phyloP scores from a whole-genome alignment of 108 stramenopile genomes.

The Schizochytrium sp. region DNA sequence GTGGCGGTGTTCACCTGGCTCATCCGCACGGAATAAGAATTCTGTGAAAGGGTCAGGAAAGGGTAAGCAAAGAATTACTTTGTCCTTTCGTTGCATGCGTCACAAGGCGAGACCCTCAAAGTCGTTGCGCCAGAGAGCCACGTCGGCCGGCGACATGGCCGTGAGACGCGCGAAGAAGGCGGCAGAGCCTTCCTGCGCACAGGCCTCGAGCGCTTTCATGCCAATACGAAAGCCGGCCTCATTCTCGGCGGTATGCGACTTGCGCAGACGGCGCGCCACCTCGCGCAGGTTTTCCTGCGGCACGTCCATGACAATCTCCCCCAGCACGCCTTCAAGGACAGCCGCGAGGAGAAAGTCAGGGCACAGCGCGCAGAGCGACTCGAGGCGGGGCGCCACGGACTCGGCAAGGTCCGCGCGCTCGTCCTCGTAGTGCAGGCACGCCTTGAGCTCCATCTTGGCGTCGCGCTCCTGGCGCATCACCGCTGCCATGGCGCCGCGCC shows the following conservation, averaged over 20 bases:
- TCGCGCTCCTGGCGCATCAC: not conserved
- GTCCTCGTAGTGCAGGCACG: not conserved
- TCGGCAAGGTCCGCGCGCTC: not conserved
- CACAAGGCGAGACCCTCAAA: not conserved
- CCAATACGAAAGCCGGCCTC: not conserved
- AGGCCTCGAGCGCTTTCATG: not conserved
- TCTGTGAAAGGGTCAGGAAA: no score
- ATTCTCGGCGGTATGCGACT: not conserved
- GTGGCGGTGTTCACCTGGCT: no score
- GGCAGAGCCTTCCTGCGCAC: not conserved
- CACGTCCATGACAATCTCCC: not conserved
- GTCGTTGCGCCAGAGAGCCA: not conserved
- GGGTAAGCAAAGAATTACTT: no score
- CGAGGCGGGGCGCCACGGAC: not conserved
- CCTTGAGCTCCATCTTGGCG: not conserved
- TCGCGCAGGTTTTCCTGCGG: not conserved
- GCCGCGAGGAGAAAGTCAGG: not conserved
- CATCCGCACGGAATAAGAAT: no score
- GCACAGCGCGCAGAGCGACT: not conserved
- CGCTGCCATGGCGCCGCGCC: not conserved
- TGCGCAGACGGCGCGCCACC: not conserved
- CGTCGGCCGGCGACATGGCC: not conserved
- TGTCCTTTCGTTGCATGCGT: not conserved
- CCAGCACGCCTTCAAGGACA: slow-evolving; percentile 20
- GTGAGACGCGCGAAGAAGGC: not conserved